Base-by-base conservation (phyloP, 2,329 filamentous ascomycete genomes). In the Samsoniella hepiali region DNA sequence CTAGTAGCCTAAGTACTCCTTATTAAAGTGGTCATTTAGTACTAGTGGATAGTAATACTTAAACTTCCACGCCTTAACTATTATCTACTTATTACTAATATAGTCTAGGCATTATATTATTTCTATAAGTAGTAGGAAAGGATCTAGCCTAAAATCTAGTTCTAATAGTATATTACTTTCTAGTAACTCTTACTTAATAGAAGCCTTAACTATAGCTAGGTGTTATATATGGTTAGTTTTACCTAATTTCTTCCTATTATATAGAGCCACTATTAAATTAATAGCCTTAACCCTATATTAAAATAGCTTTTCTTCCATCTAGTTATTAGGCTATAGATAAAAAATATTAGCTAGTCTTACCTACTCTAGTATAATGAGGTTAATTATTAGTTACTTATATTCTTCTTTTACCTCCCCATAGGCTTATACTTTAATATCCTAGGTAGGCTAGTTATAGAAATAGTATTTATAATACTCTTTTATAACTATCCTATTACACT, bases 351-450 rank as follows among this genome's bases (percentile, higher is more conserved):
- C 68, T 2, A 70, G 62, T 56, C 59, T 58, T 2, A 64, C 61
- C 2, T 64, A 63, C 56, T 70, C 62, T n/a, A 59, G 63, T 34
- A 70, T 69, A n/a, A 22, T 4, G 7, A 70, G 47, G 60, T 70
- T 27, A 34, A 69, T 68, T 3, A 40, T 38, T 11, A 63, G 69
- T 42, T 68, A 57, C 13, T 22, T n/a, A 44, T 69, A 71, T 59
- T 70, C 63, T 36, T 68, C 66, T 1, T 65, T 55, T 58, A 65
- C 67, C 61, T 71, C 59, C 40, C 62, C 67, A 29, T 45, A 65
- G 10, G 65, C 66, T 58, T 68, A 58, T 29, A 63, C 65, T 62
- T 75, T 64, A 34, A 75, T 72, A 42, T 75, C 72, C 69, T 59
- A 69, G 38, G 67, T 72, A 3, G 64, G 64, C 47, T 58, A 63